These are phyloP conservation scores for Gossypium lobatum DNA, from an alignment of 441 rosid genomes.

Conservation along the genomic window DNA sequence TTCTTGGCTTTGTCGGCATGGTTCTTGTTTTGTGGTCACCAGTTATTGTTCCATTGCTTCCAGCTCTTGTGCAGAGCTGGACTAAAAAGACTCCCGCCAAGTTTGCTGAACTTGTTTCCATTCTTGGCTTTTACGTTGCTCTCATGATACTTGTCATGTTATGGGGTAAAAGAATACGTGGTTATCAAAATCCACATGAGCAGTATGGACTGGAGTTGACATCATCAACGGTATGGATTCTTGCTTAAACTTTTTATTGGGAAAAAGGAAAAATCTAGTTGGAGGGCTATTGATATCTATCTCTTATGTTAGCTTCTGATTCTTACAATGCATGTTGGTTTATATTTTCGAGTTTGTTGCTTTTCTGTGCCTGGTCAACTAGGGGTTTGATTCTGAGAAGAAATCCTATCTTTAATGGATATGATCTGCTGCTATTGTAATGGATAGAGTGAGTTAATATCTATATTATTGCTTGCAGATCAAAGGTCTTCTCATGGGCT, in stretches of 20 bases:
- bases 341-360: neutral
- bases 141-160: constrained; percentile 59
- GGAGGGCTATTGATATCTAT: neutral
- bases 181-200: constrained; percentile 65
- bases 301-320: constrained; percentile 1
- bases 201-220: constrained; percentile 81
- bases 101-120: constrained; percentile 67
- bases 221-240: constrained; percentile 48
- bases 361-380: neutral
- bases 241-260: neutral
- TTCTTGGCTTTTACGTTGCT: constrained; percentile 77
- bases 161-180: constrained; percentile 88
- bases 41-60: constrained; percentile 74
- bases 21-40: constrained; percentile 93
- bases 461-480: constrained; percentile 44
- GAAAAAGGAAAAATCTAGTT: neutral
- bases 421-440: neutral
- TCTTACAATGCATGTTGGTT: neutral
- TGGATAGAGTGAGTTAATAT: constrained; percentile 6
- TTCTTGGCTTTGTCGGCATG: constrained; percentile 74
- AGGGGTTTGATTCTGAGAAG: neutral
- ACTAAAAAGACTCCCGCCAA: constrained; percentile 53
- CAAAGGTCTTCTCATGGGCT: constrained; percentile 49
- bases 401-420: neutral
- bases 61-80: constrained; percentile 84